Base-by-base conservation (phyloP, 257 asterid genomes). In the Gentiana straminea region DNA sequence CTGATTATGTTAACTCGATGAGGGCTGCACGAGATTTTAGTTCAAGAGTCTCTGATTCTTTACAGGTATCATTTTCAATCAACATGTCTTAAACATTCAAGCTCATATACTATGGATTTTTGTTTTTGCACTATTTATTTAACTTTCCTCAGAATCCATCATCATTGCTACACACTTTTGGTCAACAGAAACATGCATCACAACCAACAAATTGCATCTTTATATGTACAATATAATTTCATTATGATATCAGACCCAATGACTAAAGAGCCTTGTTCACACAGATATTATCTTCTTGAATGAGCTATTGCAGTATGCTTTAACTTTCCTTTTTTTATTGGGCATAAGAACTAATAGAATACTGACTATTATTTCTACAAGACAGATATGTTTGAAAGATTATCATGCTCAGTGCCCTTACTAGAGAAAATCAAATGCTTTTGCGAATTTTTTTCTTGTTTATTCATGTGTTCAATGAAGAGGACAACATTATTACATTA, bases 11-110 rank as follows among this genome's bases (percentile, higher is more conserved):
- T 64, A 78, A 91, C 76, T 87, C 98, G 35, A 87, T 91, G 98
- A 79, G 80, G 72, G 98, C 97, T 63, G 98, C 98, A 13, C 83
- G 95, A 44, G 95, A 87, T 55, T 91, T 91, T 66, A 88, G 95
- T 72, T 72, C 88, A n/a, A 83, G 74, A 66, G 70, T 87, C 77
- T 85, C 98, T 49, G 77, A 74, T 63, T 77, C 97, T 60, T 72
- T 91, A 54, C 74, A 85, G 97, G 98, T 87, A 76, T 35, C 35
- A 39, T 13, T 65, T n/a, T 7, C 33, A 33, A 13, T 24, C 9
- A 41, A 41, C 7, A 10, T 4, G 7, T 41, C 46, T 41, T 1
- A 1, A n/a, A 39, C 1, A 3, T 9, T 8, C 4, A 3, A 24
- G 32, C 44, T 56, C 43, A 56, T 12, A 12, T 8, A 39, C 13